Conservation (phyloP, 2,329 filamentous ascomycete species). For the Polychaeton citri region DNA sequence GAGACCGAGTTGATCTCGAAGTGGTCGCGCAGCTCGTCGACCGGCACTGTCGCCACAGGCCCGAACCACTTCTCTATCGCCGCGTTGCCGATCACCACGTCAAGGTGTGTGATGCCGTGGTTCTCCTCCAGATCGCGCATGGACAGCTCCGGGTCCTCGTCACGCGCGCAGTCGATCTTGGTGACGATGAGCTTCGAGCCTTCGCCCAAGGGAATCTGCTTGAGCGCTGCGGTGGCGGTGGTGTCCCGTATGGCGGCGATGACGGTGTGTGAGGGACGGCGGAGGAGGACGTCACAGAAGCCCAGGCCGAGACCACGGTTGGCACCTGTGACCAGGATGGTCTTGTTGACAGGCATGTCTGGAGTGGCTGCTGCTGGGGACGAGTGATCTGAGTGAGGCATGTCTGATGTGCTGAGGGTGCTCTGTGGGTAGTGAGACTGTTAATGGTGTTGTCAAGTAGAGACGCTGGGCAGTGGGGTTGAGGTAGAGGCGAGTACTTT, state of each 20-base stretch:
- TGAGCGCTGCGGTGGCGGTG: constrained; percentile 17
- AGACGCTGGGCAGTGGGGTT: too few relatives aligned
- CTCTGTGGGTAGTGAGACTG: too few relatives aligned
- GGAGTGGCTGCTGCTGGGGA: too few relatives aligned
- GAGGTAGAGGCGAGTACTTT: too few relatives aligned
- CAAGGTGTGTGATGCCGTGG: constrained; percentile 16
- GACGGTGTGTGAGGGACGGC: constrained; percentile 3
- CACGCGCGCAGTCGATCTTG: constrained; percentile 28
- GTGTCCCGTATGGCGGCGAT: constrained; percentile 26
- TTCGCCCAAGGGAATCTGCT: constrained; percentile 22
- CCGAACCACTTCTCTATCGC: constrained; percentile 6
- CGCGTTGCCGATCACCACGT: constrained; percentile 11
- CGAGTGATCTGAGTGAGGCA: too few relatives aligned
- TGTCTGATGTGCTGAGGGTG: too few relatives aligned
- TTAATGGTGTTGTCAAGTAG: too few relatives aligned
- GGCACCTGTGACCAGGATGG: too few relatives aligned
- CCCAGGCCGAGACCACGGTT: too few relatives aligned
- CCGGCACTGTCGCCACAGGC: constrained; percentile 11
- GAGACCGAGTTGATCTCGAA: constrained; percentile 25
- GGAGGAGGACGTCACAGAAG: constrained; percentile 4
- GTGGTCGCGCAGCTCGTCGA: constrained; percentile 16
- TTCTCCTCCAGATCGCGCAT: constrained; percentile 19
- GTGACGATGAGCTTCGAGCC: constrained; percentile 28
- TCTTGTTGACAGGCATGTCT: too few relatives aligned
- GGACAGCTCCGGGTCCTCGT: constrained; percentile 18